Percentiles rank a stretch among this genome's conserved stretches.
These are phyloP conservation scores for Cichorium intybus DNA, from an alignment of 140 eudicot genomes.

Conservation along the genomic window DNA sequence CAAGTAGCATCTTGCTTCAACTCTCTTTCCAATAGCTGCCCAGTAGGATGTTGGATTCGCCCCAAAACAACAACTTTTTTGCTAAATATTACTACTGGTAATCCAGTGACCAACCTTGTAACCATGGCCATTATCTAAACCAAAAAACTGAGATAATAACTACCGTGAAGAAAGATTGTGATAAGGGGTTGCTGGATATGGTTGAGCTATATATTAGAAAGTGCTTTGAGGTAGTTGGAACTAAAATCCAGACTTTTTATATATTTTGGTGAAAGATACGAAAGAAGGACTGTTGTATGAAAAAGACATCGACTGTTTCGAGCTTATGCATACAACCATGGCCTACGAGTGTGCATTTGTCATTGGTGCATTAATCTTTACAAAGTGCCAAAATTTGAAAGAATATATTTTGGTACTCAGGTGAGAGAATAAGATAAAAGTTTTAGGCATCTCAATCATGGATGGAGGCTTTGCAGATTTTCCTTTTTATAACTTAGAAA, in stretches of 20 bases:
- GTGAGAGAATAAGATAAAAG: slow-evolving; percentile 21
- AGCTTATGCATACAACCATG: slow-evolving; percentile 15
- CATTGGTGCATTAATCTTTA: slow-evolving; percentile 17
- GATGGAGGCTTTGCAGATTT: not conserved
- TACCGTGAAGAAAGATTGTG: not conserved
- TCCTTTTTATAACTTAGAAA: not conserved
- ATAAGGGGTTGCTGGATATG: not conserved
- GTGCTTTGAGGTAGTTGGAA: slow-evolving; percentile 15
- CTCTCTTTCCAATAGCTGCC: slow-evolving; percentile 34
- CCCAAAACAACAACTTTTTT: slow-evolving; percentile 46
- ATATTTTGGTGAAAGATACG: slow-evolving; percentile 1
- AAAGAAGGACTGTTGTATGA: not conserved
- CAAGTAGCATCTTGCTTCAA: not conserved
- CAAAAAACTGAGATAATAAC: not conserved
- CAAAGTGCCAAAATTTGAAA: slow-evolving; percentile 3
- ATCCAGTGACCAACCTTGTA: slow-evolving; percentile 22
- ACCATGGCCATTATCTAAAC: slow-evolving; percentile 27
- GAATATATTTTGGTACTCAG: slow-evolving; percentile 15
- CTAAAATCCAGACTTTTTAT: slow-evolving; percentile 8
- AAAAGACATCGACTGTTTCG: slow-evolving; percentile 3
- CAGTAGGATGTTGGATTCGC: slow-evolving; percentile 39
- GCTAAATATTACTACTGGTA: slow-evolving; percentile 34
- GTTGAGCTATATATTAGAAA: not conserved
- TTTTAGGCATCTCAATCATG: slow-evolving; percentile 22
- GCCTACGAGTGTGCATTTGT: slow-evolving; percentile 16